A percentile compares a stretch with the other conserved stretches of the same genome.
Conservation (phyloP, 139 green algal species). For the Haematococcus lacustris region DNA sequence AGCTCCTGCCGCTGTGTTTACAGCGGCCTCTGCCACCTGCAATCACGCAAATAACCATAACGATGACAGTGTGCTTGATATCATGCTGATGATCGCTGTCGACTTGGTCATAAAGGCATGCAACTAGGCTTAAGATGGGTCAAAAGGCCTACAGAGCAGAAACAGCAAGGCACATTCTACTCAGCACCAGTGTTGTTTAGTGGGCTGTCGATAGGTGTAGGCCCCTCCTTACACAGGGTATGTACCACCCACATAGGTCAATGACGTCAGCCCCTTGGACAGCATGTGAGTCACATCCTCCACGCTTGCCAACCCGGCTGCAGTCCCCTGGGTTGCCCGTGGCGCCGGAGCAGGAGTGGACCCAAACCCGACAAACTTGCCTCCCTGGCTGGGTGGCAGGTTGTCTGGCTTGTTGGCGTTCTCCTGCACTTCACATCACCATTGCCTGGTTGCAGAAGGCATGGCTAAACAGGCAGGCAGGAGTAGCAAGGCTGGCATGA, state of each 20-base stretch:
- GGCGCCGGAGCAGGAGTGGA: constrained; percentile 47
- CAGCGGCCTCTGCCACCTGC: constrained; percentile 23
- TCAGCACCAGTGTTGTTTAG: no score
- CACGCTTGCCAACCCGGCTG: background rate
- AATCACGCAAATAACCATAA: no score
- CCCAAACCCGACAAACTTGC: constrained; percentile 98
- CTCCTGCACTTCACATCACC: constrained; percentile 40
- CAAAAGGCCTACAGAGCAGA: no score
- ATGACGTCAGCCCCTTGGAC: constrained; percentile 41
- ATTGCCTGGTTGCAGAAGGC: background rate
- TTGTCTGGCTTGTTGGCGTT: constrained; percentile 76
- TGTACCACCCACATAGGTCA: constrained; percentile 6
- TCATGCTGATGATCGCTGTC: no score
- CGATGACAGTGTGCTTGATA: no score
- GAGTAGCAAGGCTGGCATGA: background rate
- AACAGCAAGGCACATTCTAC: no score
- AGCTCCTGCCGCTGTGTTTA: constrained; percentile 15
- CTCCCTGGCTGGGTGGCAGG: constrained; percentile 85
- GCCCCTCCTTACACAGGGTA: background rate
- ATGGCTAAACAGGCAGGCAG: background rate
- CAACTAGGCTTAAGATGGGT: no score
- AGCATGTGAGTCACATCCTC: constrained; percentile 30
- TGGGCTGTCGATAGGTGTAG: no score
- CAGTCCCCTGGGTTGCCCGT: background rate
- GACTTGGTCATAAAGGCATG: no score